These are phyloP conservation scores for Emergomyces orientalis DNA, from an alignment of 2,329 filamentous ascomycete species.

Conservation along the genomic window DNA sequence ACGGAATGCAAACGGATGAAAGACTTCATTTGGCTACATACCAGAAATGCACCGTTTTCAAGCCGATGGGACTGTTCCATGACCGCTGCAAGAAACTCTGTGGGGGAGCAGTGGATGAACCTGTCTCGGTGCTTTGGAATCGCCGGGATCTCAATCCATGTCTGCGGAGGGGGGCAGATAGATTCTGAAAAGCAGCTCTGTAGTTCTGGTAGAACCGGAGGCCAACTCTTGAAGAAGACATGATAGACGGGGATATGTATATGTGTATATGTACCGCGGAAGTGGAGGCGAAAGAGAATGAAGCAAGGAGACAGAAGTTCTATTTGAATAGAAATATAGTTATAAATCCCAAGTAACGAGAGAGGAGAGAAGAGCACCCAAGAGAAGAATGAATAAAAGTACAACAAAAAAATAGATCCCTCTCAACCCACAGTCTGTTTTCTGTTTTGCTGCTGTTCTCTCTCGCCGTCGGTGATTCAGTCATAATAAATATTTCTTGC, in stretches of 20 bases:
- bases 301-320: neutral
- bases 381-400: neutral
- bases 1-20: neutral
- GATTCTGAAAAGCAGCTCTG: slow-evolving; percentile 42
- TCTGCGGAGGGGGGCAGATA: slow-evolving; percentile 47
- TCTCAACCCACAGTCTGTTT: neutral
- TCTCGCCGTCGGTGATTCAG: neutral
- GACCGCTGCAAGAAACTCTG: slow-evolving; percentile 59
- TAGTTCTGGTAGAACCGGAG: slow-evolving; percentile 49
- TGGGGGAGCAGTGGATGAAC: slow-evolving; percentile 34
- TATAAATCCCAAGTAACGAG: neutral
- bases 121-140: slow-evolving; percentile 60
- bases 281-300: neutral
- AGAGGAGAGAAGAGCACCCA: neutral
- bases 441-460: neutral
- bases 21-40: slow-evolving; percentile 30
- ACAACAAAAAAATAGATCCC: neutral
- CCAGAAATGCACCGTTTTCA: slow-evolving; percentile 99
- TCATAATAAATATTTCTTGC: neutral
- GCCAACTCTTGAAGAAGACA: slow-evolving; percentile 50
- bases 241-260: slow-evolving; percentile 25
- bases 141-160: slow-evolving; percentile 47
- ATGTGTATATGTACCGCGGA: neutral
- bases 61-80: slow-evolving; percentile 70
- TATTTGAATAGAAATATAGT: neutral